These are phyloP conservation scores for Capsaspora owczarzaki DNA, from an alignment of 78 protist species.

Conservation along the genomic window DNA sequence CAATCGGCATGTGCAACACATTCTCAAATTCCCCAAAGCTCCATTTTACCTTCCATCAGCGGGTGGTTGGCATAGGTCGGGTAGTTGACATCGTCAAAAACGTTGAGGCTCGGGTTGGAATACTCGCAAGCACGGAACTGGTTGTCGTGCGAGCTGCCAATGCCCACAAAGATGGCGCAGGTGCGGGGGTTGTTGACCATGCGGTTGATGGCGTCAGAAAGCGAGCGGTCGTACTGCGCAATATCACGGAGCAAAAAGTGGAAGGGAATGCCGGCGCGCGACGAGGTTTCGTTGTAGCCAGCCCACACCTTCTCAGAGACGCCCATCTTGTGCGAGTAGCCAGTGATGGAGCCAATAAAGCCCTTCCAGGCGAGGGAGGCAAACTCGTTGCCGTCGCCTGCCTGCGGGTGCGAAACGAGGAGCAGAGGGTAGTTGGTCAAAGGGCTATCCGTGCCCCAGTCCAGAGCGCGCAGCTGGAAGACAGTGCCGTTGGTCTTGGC, in stretches of 20 bases:
- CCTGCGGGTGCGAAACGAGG: slow-evolving; percentile 49
- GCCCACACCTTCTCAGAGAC: slow-evolving; percentile 55
- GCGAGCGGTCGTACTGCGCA: slow-evolving; percentile 25
- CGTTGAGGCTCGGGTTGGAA: slow-evolving; percentile 31
- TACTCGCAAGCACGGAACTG: slow-evolving; percentile 52
- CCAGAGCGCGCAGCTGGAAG: slow-evolving; percentile 54
- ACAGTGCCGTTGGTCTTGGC: slow-evolving; percentile 15
- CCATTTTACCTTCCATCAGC: slow-evolving; percentile 5
- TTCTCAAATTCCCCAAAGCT: slow-evolving; percentile 23
- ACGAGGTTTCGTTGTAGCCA: slow-evolving; percentile 29
- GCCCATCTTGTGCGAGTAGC: slow-evolving; percentile 25
- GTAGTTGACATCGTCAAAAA: slow-evolving; percentile 45
- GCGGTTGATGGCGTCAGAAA: slow-evolving; percentile 49
- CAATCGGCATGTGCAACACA: slow-evolving; percentile 25
- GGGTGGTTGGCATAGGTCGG: slow-evolving; percentile 10
- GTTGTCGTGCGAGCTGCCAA: slow-evolving; percentile 38
- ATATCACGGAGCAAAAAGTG: slow-evolving; percentile 42
- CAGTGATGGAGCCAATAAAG: slow-evolving; percentile 51
- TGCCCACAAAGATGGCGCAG: slow-evolving; percentile 49
- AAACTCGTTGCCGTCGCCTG: slow-evolving; percentile 1
- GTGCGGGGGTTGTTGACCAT: slow-evolving; percentile 40
- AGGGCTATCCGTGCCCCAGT: slow-evolving; percentile 46
- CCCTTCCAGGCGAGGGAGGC: slow-evolving; percentile 14
- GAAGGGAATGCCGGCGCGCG: slow-evolving; percentile 55
- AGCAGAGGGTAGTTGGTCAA: slow-evolving; percentile 40